These are phyloP conservation scores for Taxillus chinensis DNA, from an alignment of 164 flowering plant genomes.

Conservation along the genomic window DNA sequence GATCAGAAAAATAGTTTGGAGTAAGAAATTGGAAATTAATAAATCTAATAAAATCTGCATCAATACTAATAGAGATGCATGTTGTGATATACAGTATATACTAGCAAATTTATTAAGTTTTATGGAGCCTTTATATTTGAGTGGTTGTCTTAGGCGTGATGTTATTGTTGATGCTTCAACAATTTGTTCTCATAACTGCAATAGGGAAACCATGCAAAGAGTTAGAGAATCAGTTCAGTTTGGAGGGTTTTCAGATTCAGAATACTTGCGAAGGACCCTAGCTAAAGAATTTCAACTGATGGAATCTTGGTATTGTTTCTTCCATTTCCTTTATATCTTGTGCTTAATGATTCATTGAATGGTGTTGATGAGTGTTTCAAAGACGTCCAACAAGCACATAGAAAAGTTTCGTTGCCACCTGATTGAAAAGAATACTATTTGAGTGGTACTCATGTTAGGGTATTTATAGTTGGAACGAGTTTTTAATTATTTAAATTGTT, in stretches of 20 bases:
- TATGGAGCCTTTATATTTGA: not conserved
- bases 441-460: too few species aligned
- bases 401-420: too few species aligned
- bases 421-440: too few species aligned
- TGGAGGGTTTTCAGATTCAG: conserved; percentile 81
- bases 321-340: not conserved
- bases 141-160: not conserved
- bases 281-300: conserved; percentile 72
- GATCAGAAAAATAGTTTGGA: too few species aligned
- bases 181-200: not conserved
- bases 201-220: conserved; percentile 65
- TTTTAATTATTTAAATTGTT: too few species aligned
- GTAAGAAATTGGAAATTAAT: too few species aligned
- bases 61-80: too few species aligned
- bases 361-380: not conserved
- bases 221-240: conserved; percentile 57
- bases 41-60: too few species aligned
- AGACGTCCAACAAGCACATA: too few species aligned
- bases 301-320: conserved; percentile 47
- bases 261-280: conserved; percentile 57
- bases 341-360: not conserved
- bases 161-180: not conserved
- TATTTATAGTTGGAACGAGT: too few species aligned
- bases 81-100: too few species aligned
- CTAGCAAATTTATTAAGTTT: not conserved